Evolutionary conservation across 2,329 filamentous ascomycete species (phyloP).

Genomic region (Talaromyces pinophilus): DNA sequence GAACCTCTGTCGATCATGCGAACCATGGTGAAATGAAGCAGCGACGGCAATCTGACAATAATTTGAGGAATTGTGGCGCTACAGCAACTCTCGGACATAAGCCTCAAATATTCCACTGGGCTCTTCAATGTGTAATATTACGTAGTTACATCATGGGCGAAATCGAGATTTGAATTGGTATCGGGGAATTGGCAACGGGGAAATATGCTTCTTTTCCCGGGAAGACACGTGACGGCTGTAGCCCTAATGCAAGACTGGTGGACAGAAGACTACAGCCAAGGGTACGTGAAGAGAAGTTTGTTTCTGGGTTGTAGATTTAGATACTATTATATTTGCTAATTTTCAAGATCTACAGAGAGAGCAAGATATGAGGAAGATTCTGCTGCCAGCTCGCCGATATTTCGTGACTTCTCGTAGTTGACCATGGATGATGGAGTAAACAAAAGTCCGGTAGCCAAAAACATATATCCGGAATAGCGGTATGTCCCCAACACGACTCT

Average conservation of each 20-base stretch:
- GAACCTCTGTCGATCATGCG: background rate
- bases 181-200: background rate
- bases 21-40: background rate
- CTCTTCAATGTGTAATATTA: background rate
- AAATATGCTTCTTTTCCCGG: constrained; percentile 12
- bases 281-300: background rate
- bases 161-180: background rate
- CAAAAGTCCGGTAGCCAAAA: background rate
- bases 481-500: no score
- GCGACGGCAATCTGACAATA: background rate
- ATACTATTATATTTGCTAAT: no score
- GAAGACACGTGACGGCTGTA: background rate
- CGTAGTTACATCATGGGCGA: background rate
- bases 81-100: background rate
- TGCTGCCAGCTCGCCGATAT: no score
- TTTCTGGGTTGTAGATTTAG: background rate
- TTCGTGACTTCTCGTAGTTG: no score
- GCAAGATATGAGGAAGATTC: no score
- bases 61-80: background rate
- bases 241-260: background rate
- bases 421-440: background rate
- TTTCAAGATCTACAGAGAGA: no score
- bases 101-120: background rate
- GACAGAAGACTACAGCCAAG: background rate
- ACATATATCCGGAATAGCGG: no score